Base-by-base conservation (phyloP, 139 green algal genomes). In the Chlorella sp. region DNA sequence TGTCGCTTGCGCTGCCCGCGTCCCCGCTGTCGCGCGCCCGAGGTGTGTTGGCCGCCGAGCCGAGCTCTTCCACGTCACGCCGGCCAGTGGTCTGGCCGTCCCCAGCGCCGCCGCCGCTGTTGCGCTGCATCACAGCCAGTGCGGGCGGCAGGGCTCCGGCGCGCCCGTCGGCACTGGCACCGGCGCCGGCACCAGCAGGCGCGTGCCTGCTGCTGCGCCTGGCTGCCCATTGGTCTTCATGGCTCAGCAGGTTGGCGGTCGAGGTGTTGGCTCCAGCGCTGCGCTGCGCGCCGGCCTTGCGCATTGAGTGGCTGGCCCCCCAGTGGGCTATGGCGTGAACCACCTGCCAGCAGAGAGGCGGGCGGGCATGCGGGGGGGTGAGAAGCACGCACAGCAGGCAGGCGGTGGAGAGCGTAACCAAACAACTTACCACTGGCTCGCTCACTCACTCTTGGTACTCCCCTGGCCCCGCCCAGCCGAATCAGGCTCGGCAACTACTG, bases 291-390 rank as follows among this genome's bases (percentile, higher is more conserved):
- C 34, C 36, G 30, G 37, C 48, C 84, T 84, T 86, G 71, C 60
- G 76, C 42, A n/a, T 76, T 1, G 57, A 60, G 60, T 39, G 73
- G 48, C 39, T 36, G 0, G 64, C 71, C 12, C 81, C 80, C 22
- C 57, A 78, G 84, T 92, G n/a, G 30, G 76, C 64, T 0, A 93
- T 48, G 9, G 86, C 68, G 90, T 95, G 93, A 24, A 96, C 92
- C 22, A 95, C 21, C 81, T 89, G 88, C 64, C 30, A 11, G 34
- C 0, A 34, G 40, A 18, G 76, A n/a, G 40, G 40, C 2, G 40
- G 22, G 36, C 34, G 36, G n/a, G n/a, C n/a, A 32, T 26, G 73
- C 16, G 26, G 48, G 48, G 48, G 5, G 48, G 48, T 57, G 9
- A 57, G 48, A 57, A 57, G 48, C 48, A 57, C 48, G 48, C 48